These are phyloP conservation scores for Bipolaris gigantea DNA, from an alignment of 2,329 filamentous ascomycete species.

Conservation along the genomic window DNA sequence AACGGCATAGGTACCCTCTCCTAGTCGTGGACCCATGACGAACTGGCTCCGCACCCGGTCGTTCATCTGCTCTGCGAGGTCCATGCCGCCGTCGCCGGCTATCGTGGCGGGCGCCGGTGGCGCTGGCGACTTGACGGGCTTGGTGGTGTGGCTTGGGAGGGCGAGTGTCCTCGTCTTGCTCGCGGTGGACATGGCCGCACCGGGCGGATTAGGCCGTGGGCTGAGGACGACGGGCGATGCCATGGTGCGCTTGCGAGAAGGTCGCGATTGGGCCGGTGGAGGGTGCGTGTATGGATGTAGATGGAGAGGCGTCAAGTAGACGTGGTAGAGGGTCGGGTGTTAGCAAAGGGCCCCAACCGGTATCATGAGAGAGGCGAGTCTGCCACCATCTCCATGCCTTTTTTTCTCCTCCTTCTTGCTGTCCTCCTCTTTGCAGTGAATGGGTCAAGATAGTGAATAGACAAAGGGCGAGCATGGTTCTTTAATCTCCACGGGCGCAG, in stretches of 20 bases:
- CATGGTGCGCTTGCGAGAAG: conserved; percentile 16
- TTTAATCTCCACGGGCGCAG: background rate
- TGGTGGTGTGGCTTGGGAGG: conserved; percentile 30
- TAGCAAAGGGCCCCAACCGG: background rate
- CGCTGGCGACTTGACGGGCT: conserved; percentile 17
- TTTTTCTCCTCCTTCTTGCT: background rate
- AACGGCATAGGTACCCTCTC: conserved; percentile 95
- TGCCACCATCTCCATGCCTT: conserved; percentile 4
- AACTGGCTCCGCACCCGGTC: conserved; percentile 73
- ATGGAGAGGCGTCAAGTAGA: background rate
- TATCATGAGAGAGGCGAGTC: conserved; percentile 1
- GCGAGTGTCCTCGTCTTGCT: conserved; percentile 40
- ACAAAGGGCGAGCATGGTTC: background rate
- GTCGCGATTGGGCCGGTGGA: background rate
- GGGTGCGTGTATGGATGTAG: background rate
- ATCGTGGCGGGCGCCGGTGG: conserved; percentile 17
- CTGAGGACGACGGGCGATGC: conserved; percentile 33
- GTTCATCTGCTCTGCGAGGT: conserved; percentile 55
- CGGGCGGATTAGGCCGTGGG: conserved; percentile 32
- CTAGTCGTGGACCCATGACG: conserved; percentile 87
- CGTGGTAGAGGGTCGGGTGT: background rate
- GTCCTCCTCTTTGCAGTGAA: conserved; percentile 6
- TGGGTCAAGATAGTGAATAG: background rate
- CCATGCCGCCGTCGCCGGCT: conserved; percentile 26
- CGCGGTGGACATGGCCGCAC: conserved; percentile 14